A percentile compares a stretch with the other conserved stretches of the same genome.
These are phyloP conservation scores for Cymodocea nodosa DNA, from an alignment of 116 monocot genomes.

Conservation along the genomic window DNA sequence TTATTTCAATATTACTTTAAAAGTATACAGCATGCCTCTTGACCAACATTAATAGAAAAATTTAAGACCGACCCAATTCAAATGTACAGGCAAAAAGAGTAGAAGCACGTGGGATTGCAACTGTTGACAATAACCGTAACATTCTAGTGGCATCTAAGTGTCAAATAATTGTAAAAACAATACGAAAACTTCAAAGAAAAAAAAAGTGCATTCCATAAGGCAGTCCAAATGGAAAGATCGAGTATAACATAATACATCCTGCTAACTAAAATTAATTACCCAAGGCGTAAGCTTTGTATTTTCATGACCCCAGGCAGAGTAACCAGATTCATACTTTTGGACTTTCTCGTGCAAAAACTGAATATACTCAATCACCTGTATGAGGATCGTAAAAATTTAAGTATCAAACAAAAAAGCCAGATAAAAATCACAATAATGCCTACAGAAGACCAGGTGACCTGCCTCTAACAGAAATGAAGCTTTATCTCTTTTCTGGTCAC, in stretches of 20 bases:
- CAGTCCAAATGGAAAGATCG: neutral
- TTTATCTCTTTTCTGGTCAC: conserved; percentile 79
- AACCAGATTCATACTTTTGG: conserved; percentile 47
- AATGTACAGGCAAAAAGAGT: too few relatives aligned
- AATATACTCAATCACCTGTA: conserved; percentile 74
- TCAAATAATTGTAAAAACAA: neutral
- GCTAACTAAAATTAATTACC: conserved; percentile 21
- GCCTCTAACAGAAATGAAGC: conserved; percentile 81
- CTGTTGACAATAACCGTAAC: too few relatives aligned
- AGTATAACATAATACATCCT: neutral
- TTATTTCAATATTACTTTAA: too few relatives aligned
- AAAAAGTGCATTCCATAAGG: neutral
- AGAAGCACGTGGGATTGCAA: too few relatives aligned
- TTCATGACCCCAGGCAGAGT: conserved; percentile 42
- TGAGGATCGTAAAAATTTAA: neutral
- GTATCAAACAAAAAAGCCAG: neutral
- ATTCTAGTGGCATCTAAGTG: too few relatives aligned
- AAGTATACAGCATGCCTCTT: too few relatives aligned
- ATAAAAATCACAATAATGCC: neutral
- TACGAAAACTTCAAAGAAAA: neutral
- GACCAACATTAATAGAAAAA: too few relatives aligned
- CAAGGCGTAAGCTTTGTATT: conserved; percentile 51
- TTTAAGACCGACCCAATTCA: too few relatives aligned
- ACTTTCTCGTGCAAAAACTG: conserved; percentile 67
- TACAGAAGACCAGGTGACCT: neutral